These are phyloP conservation scores for Pisolithus orientalis DNA, from an alignment of 768 basidiomycete species.

Conservation along the genomic window DNA sequence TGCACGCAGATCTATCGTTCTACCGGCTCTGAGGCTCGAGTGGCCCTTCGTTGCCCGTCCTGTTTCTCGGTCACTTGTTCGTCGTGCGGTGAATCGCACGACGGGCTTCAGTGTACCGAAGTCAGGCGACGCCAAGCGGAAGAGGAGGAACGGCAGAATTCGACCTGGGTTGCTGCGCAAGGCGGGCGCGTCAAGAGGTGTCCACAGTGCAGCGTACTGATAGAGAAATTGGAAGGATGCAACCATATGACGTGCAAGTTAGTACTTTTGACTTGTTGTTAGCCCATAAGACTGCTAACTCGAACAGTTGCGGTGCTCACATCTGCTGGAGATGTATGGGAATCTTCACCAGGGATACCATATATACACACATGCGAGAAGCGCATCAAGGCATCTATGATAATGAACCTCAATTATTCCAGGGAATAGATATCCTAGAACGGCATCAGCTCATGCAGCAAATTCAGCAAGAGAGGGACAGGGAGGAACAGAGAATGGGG, in stretches of 20 bases:
- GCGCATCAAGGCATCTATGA: background rate
- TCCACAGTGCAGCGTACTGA: conserved; percentile 62
- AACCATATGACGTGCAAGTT: conserved; percentile 68
- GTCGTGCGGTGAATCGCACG: conserved; percentile 54
- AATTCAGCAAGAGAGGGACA: background rate
- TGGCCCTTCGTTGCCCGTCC: conserved; percentile 53
- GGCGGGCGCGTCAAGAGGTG: conserved; percentile 60
- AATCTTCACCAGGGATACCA: background rate
- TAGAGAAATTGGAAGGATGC: conserved; percentile 69
- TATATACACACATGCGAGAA: background rate
- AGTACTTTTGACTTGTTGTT: background rate
- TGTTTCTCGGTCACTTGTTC: conserved; percentile 64
- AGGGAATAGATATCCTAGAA: background rate
- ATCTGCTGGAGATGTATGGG: background rate
- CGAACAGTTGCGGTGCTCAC: background rate
- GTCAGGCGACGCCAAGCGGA: conserved; percentile 16
- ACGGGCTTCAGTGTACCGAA: conserved; percentile 54
- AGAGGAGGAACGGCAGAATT: conserved; percentile 15
- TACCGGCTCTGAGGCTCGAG: conserved; percentile 31
- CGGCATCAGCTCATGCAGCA: background rate
- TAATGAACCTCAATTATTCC: background rate
- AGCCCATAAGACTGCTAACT: background rate
- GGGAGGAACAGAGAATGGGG: too few relatives aligned
- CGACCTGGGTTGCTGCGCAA: conserved; percentile 51
- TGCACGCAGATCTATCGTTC: conserved; percentile 68